Percentiles rank a stretch among this genome's conserved stretches.
phyloP scores from a whole-genome alignment of 768 basidiomycete species.

The Hericium rajendrae region DNA sequence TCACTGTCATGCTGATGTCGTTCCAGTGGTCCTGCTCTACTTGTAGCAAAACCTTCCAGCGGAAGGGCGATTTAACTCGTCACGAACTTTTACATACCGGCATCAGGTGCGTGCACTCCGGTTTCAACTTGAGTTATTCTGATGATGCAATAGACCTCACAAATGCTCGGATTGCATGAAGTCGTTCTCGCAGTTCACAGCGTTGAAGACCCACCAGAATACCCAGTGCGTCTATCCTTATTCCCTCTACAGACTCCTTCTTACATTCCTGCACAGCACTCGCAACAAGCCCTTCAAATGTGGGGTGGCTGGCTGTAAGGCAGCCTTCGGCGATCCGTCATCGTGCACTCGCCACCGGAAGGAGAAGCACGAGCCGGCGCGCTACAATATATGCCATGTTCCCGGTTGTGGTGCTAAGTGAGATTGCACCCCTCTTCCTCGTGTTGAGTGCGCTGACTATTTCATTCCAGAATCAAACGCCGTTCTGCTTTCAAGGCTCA shows the following conservation, averaged over 20 bases:
- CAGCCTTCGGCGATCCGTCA: conserved; percentile 59
- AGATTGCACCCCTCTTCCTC: conserved; percentile 22
- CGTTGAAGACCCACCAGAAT: conserved; percentile 55
- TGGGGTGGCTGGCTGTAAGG: conserved; percentile 33
- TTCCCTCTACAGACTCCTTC: neutral
- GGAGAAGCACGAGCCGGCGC: conserved; percentile 38
- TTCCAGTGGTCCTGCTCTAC: neutral
- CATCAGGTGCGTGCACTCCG: conserved; percentile 30
- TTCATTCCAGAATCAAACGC: conserved; percentile 47
- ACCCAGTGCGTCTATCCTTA: conserved; percentile 42
- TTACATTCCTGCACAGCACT: conserved; percentile 12
- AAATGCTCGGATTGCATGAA: conserved; percentile 43
- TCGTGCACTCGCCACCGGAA: conserved; percentile 56
- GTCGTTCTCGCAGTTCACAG: conserved; percentile 48
- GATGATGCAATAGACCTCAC: conserved; percentile 33
- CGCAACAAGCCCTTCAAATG: conserved; percentile 29
- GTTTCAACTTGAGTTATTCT: neutral
- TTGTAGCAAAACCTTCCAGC: conserved; percentile 42
- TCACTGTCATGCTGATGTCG: neutral
- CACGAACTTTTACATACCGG: conserved; percentile 44
- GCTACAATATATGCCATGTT: conserved; percentile 8
- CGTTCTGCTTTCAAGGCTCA: conserved; percentile 47
- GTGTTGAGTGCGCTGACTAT: neutral
- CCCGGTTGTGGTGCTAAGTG: conserved; percentile 11
- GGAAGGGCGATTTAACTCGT: conserved; percentile 52